These are phyloP conservation scores for Gossypium anomalum DNA, from an alignment of 345 rosid species.

Conservation along the genomic window DNA sequence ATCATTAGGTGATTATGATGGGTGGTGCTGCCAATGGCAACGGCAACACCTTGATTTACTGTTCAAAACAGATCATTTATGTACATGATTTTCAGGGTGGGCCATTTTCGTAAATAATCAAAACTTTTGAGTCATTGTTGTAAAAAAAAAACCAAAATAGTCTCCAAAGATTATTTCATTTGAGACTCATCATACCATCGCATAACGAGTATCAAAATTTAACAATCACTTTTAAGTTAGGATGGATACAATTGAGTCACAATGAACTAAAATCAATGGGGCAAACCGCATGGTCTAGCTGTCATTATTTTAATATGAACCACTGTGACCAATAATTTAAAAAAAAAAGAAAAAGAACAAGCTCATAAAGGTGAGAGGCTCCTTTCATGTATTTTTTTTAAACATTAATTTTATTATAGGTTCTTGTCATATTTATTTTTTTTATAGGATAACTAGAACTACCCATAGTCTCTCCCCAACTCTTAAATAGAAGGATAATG, in stretches of 20 bases:
- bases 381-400: conserved; percentile 10
- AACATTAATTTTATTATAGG: no score
- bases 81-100: no score
- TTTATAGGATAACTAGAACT: no score
- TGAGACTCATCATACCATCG: not conserved
- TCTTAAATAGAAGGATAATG: no score
- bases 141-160: no score
- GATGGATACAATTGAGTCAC: conserved; percentile 25
- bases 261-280: conserved; percentile 12
- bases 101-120: no score
- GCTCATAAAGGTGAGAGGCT: not conserved
- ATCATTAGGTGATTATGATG: no score
- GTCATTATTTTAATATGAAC: conserved; percentile 15
- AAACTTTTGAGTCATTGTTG: no score
- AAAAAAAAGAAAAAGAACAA: not conserved
- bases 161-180: not conserved
- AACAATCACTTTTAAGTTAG: conserved; percentile 33
- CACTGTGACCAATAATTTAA: conserved; percentile 17
- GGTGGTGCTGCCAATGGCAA: no score
- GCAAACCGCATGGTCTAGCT: conserved; percentile 32
- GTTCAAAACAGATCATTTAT: no score
- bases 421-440: accelerated
- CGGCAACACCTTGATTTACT: no score
- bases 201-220: not conserved
- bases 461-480: accelerated